Percentiles rank a stretch among this genome's conserved stretches.
These are phyloP conservation scores for Globisporangium mamillatum DNA, from an alignment of 352 stramenopile genomes.

Conservation along the genomic window DNA sequence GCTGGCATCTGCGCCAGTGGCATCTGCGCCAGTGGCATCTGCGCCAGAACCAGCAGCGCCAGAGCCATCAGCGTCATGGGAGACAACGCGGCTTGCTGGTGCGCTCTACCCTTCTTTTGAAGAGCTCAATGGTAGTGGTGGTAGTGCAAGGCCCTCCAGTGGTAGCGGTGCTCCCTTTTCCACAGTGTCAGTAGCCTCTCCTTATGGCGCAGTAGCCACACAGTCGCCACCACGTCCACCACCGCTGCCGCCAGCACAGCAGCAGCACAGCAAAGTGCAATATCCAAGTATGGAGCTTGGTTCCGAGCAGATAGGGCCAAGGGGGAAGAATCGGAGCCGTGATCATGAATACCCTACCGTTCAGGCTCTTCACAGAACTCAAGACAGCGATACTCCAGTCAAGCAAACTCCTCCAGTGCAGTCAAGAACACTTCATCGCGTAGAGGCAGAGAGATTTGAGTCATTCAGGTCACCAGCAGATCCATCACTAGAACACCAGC, in stretches of 20 bases:
- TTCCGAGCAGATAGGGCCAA: background rate
- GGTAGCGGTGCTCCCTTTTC: background rate
- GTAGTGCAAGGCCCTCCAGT: background rate
- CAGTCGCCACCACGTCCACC: background rate
- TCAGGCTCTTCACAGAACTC: background rate
- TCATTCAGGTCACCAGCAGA: background rate
- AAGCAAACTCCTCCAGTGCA: background rate
- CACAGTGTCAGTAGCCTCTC: too few relatives aligned
- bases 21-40: background rate
- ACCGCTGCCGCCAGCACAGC: background rate
- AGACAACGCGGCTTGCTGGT: background rate
- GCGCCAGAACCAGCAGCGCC: background rate
- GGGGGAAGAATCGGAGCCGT: background rate
- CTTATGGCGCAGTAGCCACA: background rate
- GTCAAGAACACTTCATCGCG: background rate
- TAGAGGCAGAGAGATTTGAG: background rate
- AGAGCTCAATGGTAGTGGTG: background rate
- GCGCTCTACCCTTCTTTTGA: slow-evolving; percentile 3
- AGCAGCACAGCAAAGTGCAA: slow-evolving; percentile 1
- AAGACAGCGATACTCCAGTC: background rate
- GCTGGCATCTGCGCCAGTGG: background rate
- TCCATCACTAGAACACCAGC: background rate
- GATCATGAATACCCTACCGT: background rate
- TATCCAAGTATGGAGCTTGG: background rate
- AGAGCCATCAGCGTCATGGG: background rate